Percentiles rank a stretch among this genome's conserved stretches.
These are phyloP conservation scores for Canavalia gladiata DNA, from an alignment of 306 rosid genomes.

Conservation along the genomic window DNA sequence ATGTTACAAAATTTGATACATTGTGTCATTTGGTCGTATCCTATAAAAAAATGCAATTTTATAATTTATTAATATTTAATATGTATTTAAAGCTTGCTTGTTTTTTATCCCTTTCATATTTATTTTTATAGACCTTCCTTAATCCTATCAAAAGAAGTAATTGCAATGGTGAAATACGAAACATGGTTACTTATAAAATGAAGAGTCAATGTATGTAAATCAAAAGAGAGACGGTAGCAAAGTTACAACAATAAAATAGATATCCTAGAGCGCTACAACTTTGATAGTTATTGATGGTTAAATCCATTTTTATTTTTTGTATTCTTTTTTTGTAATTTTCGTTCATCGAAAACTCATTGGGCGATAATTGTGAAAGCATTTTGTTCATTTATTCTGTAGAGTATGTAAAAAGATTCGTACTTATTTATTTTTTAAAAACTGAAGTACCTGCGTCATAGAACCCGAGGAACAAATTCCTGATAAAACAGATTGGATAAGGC, in stretches of 20 bases:
- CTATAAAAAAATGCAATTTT: no score
- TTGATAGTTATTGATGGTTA: not conserved
- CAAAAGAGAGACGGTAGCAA: not conserved
- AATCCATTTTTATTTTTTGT: not conserved
- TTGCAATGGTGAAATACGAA: constrained; percentile 1
- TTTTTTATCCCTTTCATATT: no score
- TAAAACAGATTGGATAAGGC: constrained; percentile 24
- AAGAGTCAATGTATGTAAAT: not conserved
- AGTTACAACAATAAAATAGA: not conserved
- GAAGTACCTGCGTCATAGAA: not conserved
- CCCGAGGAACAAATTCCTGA: not conserved
- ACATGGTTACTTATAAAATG: constrained; percentile 12
- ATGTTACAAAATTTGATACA: no score
- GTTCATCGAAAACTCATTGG: constrained; percentile 1
- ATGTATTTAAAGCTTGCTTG: not conserved
- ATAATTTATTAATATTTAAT: no score
- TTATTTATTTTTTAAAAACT: not conserved
- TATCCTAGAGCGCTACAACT: not conserved
- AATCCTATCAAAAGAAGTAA: not conserved
- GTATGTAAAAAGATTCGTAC: not conserved
- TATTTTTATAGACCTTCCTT: no score
- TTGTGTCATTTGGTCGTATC: no score
- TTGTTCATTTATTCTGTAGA: constrained; percentile 26
- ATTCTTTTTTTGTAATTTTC: not conserved
- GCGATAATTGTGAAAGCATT: constrained; percentile 28